Base-by-base conservation (phyloP, 176 grass and related monocot species). In the Paspalum vaginatum region DNA sequence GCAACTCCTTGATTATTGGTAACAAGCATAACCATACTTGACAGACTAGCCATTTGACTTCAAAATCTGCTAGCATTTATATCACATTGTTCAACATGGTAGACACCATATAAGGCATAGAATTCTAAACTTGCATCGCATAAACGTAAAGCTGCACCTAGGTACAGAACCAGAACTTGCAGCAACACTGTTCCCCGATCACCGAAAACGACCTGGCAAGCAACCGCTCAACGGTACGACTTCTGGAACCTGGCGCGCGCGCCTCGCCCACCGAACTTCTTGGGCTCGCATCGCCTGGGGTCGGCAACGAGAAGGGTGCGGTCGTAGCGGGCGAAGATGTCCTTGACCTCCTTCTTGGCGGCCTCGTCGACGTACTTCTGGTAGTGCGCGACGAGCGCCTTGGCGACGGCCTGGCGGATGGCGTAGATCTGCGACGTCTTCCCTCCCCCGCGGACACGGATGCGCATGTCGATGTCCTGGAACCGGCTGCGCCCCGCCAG, bases 341-440 rank as follows among this genome's bases (percentile, higher is more conserved):
- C 93, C 85, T 95, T 95, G 3, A 95, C 88, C 77, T 95, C 93
- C 87, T 95, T 89, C 85, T 95, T 92, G 24, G 90, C 21, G 16
- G 90, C 84, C 85, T 95, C 93, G 68, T 92, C 93, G 12, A 95
- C 93, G 74, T 86, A 95, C 89, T 95, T 95, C 93, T 95, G 93
- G 82, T 52, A 88, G 87, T 95, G 90, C 0, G 93, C 43, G 0
- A 95, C 93, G 32, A 95, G 89, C 0, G 84, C 90, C 87, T 95
- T 95, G 61, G 93, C 89, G 68, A 95, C 83, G 87, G 89, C 83
- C 87, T 95, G 93, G 2, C 93, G 84, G 58, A 95, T 95, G n/a
- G 89, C 82, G 84, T 92, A 95, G 74, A 95, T 92, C 87, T 92
- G 93, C 8, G 87, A 89, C 4, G 93, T 95, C 73, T 92, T 92